Evolutionary conservation across 2,329 filamentous ascomycete genomes (phyloP), one percentile per base, ranked within the genome.

Genomic region (Pseudonectria foliicola): DNA sequence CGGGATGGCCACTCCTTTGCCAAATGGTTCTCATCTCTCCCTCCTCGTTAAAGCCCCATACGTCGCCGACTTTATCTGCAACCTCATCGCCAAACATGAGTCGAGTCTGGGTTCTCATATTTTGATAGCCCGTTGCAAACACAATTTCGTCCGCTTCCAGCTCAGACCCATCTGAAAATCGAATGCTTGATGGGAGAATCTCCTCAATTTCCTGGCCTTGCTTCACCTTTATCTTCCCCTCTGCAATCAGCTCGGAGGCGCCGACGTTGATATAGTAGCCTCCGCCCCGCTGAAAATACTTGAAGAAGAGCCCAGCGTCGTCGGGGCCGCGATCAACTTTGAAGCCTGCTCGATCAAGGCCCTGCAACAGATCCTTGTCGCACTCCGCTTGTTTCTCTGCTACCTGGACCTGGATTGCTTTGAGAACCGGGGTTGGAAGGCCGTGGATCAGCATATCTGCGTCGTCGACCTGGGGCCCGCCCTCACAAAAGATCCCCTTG

Each of bases 191-290:
- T 0, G 67, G 59, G 0, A 70, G 62, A 3, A 82, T 67, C 14
- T 64, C 58, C 2, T 58, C 50, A 11, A 82, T 71, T 10, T 75
- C 72, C 4, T 71, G 68, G 1, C 71, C 75, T 27, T 75, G 71
- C 52, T 75, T 75, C 16, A 84, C 61, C 45, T 75, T 75, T 53
- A 85, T 75, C 50, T 75, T 76, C 1, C 79, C 77, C 10, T 80
- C 73, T 3, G 65, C 64, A 38, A 85, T 80, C 15, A 83, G 64
- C 48, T 73, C 58, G 0, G 72, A 74, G 0, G 71, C 74, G 0
- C 81, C 81, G 2, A 82, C 77, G 40, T 85, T 77, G 42, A 84
- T 80, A 56, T 84, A 84, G 51, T 83, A 84, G 0, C 80, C 80
- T 1, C 81, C 80, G 2, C 78, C 78, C 3, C 75, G 69, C 45